These are phyloP conservation scores for Plectosphaerella plurivora DNA, from an alignment of 2,329 filamentous ascomycete genomes.

Conservation along the genomic window DNA sequence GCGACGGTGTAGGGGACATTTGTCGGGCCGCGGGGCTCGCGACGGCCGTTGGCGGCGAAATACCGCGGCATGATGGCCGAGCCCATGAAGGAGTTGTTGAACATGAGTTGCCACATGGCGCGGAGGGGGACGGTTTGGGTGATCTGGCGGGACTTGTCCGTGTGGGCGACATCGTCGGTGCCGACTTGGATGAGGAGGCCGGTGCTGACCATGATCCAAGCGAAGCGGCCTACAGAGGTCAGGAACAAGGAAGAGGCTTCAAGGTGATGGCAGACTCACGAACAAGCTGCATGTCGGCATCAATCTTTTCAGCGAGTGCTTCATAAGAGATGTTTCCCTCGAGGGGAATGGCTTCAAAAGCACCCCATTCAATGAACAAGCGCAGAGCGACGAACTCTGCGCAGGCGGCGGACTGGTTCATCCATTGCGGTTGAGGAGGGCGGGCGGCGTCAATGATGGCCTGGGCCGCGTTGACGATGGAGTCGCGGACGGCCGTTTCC, in stretches of 20 bases:
- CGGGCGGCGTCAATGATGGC: constrained; percentile 3
- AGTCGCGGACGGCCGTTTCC: not conserved
- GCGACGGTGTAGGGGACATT: constrained; percentile 22
- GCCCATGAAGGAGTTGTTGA: constrained; percentile 15
- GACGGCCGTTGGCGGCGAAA: constrained; percentile 24
- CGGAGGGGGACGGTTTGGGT: not conserved
- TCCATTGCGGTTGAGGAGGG: constrained; percentile 6
- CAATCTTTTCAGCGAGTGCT: constrained; percentile 21
- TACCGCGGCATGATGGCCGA: constrained; percentile 21
- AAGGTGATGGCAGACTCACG: constrained; percentile 3
- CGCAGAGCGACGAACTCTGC: constrained; percentile 4
- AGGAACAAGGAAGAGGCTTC: not conserved
- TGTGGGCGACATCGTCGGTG: constrained; percentile 8
- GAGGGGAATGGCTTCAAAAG: constrained; percentile 24
- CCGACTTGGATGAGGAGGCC: constrained; percentile 7
- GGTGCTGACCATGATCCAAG: constrained; percentile 5
- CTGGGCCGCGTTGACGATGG: constrained; percentile 4
- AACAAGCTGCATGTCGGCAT: constrained; percentile 22
- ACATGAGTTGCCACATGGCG: constrained; percentile 7
- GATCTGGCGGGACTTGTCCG: constrained; percentile 3
- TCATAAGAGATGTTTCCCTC: constrained; percentile 20
- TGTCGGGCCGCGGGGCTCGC: constrained; percentile 20
- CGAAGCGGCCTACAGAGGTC: constrained; percentile 5
- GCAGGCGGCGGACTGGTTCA: constrained; percentile 4
- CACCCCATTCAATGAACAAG: constrained; percentile 26